A percentile compares a stretch with the other conserved stretches of the same genome.
Evolutionary conservation across 2,329 filamentous ascomycete genomes (phyloP).

Genomic region (Ceratocystis eucalypticola): DNA sequence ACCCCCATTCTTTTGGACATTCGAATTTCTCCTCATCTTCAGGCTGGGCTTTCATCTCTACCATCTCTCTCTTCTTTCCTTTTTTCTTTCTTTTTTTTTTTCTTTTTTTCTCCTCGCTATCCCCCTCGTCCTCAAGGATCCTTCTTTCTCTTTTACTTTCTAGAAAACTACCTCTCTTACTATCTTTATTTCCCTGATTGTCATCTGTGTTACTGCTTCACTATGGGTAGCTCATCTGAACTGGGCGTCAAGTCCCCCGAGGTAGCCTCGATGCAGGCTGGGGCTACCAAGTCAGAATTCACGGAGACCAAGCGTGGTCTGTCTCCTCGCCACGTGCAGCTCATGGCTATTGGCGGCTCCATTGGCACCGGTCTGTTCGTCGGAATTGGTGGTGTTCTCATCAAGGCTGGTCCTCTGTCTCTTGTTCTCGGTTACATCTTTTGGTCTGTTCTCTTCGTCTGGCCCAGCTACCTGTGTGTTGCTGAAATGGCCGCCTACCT

Average conservation of each 20-base stretch:
- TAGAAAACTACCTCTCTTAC: too few relatives aligned
- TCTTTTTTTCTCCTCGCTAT: not conserved
- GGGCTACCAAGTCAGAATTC: conserved; percentile 1
- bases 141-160: not conserved
- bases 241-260: conserved; percentile 13
- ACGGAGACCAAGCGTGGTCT: conserved; percentile 19
- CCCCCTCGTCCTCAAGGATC: not conserved
- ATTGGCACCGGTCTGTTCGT: conserved; percentile 35
- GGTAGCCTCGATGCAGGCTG: conserved; percentile 15
- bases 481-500: conserved; percentile 46
- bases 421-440: conserved; percentile 33
- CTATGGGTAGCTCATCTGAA: conserved; percentile 17
- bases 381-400: conserved; percentile 32
- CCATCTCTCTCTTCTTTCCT: not conserved
- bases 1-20: not conserved
- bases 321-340: conserved; percentile 32
- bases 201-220: not conserved
- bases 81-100: not conserved
- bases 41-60: not conserved
- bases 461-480: conserved; percentile 33
- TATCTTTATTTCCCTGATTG: not conserved
- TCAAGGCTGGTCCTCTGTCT: conserved; percentile 32
- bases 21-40: not conserved
- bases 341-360: conserved; percentile 37
- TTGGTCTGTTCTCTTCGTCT: conserved; percentile 34